Percentiles rank a stretch among this genome's conserved stretches.
phyloP scores from a whole-genome alignment of 176 grass and related monocot genomes.

The Oryza longistaminata region DNA sequence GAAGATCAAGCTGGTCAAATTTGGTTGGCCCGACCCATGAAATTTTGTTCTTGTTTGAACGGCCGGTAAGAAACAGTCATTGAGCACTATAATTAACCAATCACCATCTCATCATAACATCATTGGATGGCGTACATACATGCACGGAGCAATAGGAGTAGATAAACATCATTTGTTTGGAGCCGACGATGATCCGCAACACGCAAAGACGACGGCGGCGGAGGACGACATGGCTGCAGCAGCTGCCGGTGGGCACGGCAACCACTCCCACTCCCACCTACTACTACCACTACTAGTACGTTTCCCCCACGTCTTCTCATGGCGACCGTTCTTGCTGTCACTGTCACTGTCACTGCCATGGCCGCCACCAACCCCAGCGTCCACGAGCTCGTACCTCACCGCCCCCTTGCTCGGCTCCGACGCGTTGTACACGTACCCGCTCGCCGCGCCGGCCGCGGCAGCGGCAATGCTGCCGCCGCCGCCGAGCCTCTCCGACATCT shows the following conservation, averaged over 20 bases:
- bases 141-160: no score
- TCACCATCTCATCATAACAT: background rate
- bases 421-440: conserved; percentile 43
- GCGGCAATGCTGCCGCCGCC: background rate
- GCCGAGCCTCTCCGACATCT: conserved; percentile 32
- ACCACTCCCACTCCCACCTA: conserved; percentile 14
- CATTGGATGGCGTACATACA: no score
- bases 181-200: background rate
- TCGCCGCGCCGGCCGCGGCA: background rate
- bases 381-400: conserved; percentile 15
- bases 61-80: background rate
- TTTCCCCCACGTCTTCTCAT: background rate
- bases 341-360: no score
- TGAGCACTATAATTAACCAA: background rate
- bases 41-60: background rate
- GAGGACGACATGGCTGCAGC: background rate
- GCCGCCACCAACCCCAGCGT: background rate
- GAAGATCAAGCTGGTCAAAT: background rate
- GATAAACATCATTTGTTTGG: background rate
- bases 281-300: background rate
- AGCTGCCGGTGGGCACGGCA: background rate
- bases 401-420: conserved; percentile 22
- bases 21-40: background rate
- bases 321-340: background rate
- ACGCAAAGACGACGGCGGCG: background rate